Evolutionary conservation across 1,284 basidiomycete species (phyloP).

Genomic region (Heterobasidion irregulare): DNA sequence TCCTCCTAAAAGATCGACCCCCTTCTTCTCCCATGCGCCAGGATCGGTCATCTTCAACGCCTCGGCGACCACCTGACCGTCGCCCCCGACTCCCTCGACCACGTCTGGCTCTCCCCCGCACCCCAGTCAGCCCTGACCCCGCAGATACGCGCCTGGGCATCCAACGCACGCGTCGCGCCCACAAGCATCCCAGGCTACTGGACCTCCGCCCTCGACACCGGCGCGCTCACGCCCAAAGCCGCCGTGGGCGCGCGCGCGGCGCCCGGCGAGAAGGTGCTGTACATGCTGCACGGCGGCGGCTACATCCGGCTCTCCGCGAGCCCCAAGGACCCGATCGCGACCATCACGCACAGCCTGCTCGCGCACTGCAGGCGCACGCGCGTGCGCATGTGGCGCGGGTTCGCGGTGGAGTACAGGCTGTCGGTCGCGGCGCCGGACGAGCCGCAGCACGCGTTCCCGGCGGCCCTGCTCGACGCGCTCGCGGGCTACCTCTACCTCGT

Average conservation of each 20-base stretch:
- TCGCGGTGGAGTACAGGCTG: slow-evolving; percentile 24
- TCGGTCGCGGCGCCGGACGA: slow-evolving; percentile 16
- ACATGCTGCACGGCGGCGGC: slow-evolving; percentile 21
- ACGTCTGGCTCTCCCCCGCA: slow-evolving; percentile 7
- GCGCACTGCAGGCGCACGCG: slow-evolving; percentile 10
- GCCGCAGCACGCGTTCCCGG: slow-evolving; percentile 34
- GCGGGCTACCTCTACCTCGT: slow-evolving; percentile 46
- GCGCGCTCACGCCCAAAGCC: background rate
- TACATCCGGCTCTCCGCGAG: slow-evolving; percentile 10
- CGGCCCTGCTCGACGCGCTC: slow-evolving; percentile 45
- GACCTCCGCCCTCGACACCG: slow-evolving; percentile 18
- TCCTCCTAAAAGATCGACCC: background rate
- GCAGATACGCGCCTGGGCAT: slow-evolving; percentile 14
- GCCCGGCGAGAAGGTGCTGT: slow-evolving; percentile 26
- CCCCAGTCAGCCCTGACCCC: slow-evolving; percentile 14
- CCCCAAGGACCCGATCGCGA: slow-evolving; percentile 17
- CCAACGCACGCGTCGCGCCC: slow-evolving; percentile 17
- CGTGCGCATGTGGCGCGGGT: slow-evolving; percentile 15
- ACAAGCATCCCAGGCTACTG: slow-evolving; percentile 30
- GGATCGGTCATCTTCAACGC: slow-evolving; percentile 5
- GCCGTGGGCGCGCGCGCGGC: slow-evolving; percentile 16
- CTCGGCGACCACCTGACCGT: slow-evolving; percentile 9
- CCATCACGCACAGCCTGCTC: slow-evolving; percentile 16
- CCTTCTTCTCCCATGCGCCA: background rate
- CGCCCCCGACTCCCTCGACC: background rate